Base-by-base conservation (phyloP, 2,329 filamentous ascomycete species). In the Diplodia sapinea region DNA sequence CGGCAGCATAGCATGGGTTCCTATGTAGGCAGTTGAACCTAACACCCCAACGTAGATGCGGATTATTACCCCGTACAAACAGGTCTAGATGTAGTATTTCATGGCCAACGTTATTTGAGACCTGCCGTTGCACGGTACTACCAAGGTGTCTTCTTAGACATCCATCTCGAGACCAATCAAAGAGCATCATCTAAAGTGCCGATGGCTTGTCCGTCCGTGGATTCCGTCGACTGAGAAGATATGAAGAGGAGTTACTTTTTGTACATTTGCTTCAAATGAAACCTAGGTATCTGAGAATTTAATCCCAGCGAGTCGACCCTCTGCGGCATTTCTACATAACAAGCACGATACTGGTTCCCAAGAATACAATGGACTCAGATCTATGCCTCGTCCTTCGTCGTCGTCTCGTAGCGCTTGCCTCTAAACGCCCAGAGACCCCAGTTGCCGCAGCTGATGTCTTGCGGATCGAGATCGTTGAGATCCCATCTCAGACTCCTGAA, bases 341-440 rank as follows among this genome's bases (percentile, higher is more conserved):
- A 13, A 17, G n/a, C 43, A 36, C 7, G n/a, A 11, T 17, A 62
- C 11, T 12, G 7, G 4, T 13, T 8, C 29, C 1, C 43, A 51
- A 51, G 36, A 23, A 2, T 63, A 51, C 47, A 49, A 51, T 20
- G 23, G 5, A 20, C 12, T 36, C 2, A 2, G 43, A 1, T 51
- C 40, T 59, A 38, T 40, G 73, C 73, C 11, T 38, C 47, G 40
- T 86, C 82, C 75, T 84, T 88, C 61, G 78, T 85, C 5, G 85
- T 87, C 36, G 89, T 85, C 80, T 92, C 89, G 71, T 92, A 97
- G 88, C 94, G 91, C 88, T 99, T 99, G 73, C 95, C 95, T 81
- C 95, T 88, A 83, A 99, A 99, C 15, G 91, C 93, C 93, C 96
- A 99, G 1, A 97, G 84, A 12, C 95, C 95, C 93, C 93, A 99